Base-by-base conservation (phyloP, 495 filamentous ascomycete species). In the Aspergillus taichungensis region DNA sequence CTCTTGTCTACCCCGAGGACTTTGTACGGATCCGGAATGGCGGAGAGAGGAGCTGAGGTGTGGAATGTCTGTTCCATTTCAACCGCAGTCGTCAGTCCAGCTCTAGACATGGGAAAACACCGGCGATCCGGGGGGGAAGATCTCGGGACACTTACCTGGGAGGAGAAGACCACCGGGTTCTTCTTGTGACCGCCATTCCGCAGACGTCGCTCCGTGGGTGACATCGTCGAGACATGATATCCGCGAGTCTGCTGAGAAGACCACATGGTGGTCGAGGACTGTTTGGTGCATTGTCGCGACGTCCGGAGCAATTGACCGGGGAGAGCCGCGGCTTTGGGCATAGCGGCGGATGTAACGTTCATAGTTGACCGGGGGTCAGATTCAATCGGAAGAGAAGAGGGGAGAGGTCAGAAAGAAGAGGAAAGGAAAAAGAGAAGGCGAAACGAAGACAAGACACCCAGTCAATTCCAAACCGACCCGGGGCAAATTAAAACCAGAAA, bases 11-110 rank as follows among this genome's bases (percentile, higher is more conserved):
- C 83, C n/a, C 91, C 92, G 31, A 98, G 80, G 29, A 82, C 69
- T 43, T 77, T 78, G 62, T 98, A 98, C 6, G 92, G 92, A 56
- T 98, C 82, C 55, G 84, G 77, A 13, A 80, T 76, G 3, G 85
- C 81, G 36, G 75, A 61, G 13, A 74, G 62, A 11, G 66, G 61
- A 33, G 79, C 61, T 0, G 85, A 86, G 8, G 84, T 72, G 64
- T 94, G 89, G 64, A 98, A 95, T 32, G 61, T 50, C 89, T 95
- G 42, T 41, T 12, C 10, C 0, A 36, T 12, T 9, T 30, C 2
- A 50, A 24, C 36, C 24, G 44, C 38, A 53, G 10, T 43, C 24
- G 46, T 53, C 36, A 52, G 49, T 33, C 13, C 42, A 35, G 8
- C 28, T 28, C 36, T 37, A n/a, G 13, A 10, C 6, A 37, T 43